Conservation (phyloP, 345 rosid genomes). For the Nephelium lappaceum region DNA sequence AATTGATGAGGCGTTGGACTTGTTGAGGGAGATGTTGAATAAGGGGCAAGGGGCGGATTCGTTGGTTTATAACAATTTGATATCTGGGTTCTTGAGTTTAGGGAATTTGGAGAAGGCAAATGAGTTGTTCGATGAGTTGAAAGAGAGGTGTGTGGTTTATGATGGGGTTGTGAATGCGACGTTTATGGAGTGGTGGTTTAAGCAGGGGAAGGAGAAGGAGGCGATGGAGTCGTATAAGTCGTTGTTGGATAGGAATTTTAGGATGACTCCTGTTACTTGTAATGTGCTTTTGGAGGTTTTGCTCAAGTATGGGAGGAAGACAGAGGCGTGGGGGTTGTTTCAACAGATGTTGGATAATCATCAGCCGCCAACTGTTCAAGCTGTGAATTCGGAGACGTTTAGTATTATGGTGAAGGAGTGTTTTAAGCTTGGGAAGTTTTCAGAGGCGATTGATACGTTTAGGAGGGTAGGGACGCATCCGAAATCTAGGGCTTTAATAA, state of each 20-base stretch:
- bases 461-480: conserved; percentile 72
- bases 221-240: conserved; percentile 85
- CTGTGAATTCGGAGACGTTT: conserved; percentile 85
- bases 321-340: conserved; percentile 72
- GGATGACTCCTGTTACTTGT: conserved; percentile 81
- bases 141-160: conserved; percentile 74
- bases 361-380: conserved; percentile 75
- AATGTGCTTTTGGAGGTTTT: conserved; percentile 83
- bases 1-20: conserved; percentile 74
- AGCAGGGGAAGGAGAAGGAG: conserved; percentile 79
- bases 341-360: conserved; percentile 89
- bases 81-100: conserved; percentile 70
- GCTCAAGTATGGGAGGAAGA: conserved; percentile 66
- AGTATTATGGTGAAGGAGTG: conserved; percentile 91
- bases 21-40: conserved; percentile 83
- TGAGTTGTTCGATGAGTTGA: conserved; percentile 87
- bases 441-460: conserved; percentile 64
- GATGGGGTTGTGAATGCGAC: conserved; percentile 91
- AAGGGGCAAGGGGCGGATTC: conserved; percentile 98
- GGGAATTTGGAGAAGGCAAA: conserved; percentile 84
- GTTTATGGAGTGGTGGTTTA: conserved; percentile 95
- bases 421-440: conserved; percentile 69
- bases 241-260: conserved; percentile 71
- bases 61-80: conserved; percentile 74
- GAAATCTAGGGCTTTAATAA: conserved; percentile 71